Evolutionary conservation across 805 yeast species (phyloP), one percentile per base, ranked within the genome.

Genomic region (Candida fluviatilis): DNA sequence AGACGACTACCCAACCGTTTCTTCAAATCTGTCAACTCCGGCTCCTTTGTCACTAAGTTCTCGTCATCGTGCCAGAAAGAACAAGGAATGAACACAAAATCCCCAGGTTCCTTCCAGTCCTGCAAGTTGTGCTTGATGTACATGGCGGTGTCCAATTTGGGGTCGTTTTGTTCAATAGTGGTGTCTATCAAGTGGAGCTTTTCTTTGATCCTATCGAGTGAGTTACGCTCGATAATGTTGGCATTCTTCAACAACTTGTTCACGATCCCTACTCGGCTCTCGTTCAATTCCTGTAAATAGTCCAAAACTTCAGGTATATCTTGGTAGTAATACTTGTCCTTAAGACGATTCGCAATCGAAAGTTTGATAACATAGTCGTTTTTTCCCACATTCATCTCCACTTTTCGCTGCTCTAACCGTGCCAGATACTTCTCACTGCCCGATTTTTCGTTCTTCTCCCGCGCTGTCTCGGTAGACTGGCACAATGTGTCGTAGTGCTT

Each of bases 11-110:
- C 75, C 42, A 85, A 62, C 37, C 64, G 62, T 40, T 68, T 64
- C 54, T 76, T 79, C 52, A 84, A 62, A 28, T 73, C 76, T 5
- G 74, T 67, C 37, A 82, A 62, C 51, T 80, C 86, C 4, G 70
- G 73, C 30, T 75, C 80, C 31, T 75, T 73, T 4, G 73, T 67
- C 1, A 79, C 73, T 52, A 85, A 73, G 25, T 75, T 66, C 47
- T 88, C 96, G 60, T 93, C 97, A 54, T 93, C 99, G 61, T 91
- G 98, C 99, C 99, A 93, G 30, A 93, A 82, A 21, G 89, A 81
- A 18, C 95, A 82, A 1, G 98, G 96, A 45, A 85, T 75, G 52
- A 84, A 93, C 47, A 78, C 72, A 54, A 84, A 87, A 62, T 91
- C 98, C 5, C 66, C 68, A 1, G 97, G 98, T 50, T 89, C 97